Conservation (phyloP, 495 filamentous ascomycete species). For the Penicillium pulvis region DNA sequence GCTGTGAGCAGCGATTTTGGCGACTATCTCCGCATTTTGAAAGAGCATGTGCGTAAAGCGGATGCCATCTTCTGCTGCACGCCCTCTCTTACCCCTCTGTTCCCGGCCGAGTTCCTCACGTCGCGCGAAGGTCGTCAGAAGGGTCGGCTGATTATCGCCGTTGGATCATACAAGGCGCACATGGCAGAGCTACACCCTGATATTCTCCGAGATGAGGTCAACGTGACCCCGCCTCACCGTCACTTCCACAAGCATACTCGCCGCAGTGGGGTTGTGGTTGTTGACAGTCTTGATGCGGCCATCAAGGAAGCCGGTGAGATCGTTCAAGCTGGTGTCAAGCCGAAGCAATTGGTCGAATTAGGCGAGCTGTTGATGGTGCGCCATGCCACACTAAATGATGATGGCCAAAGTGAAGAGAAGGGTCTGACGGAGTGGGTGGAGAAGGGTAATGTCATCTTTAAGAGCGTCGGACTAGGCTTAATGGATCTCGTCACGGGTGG, state of each 20-base stretch:
- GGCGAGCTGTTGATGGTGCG: slow-evolving; percentile 82
- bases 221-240: slow-evolving; percentile 46
- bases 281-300: slow-evolving; percentile 79
- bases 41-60: slow-evolving; percentile 64
- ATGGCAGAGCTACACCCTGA: slow-evolving; percentile 87
- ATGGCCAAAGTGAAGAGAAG: slow-evolving; percentile 49
- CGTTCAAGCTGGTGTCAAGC: slow-evolving; percentile 70
- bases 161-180: slow-evolving; percentile 80
- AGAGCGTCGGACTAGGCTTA: slow-evolving; percentile 49
- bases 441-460: slow-evolving; percentile 71
- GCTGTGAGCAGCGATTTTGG: slow-evolving; percentile 70
- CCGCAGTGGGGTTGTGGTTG: slow-evolving; percentile 75
- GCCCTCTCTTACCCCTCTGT: slow-evolving; percentile 61
- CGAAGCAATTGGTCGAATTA: slow-evolving; percentile 78
- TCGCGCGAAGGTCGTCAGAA: slow-evolving; percentile 69
- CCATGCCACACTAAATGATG: slow-evolving; percentile 40
- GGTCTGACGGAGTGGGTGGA: slow-evolving; percentile 71
- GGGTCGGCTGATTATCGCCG: slow-evolving; percentile 74
- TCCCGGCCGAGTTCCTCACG: slow-evolving; percentile 65
- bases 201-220: slow-evolving; percentile 69
- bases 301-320: slow-evolving; percentile 88
- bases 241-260: slow-evolving; percentile 73
- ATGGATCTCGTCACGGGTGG: slow-evolving; percentile 66
- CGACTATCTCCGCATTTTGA: slow-evolving; percentile 68
- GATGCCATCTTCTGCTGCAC: slow-evolving; percentile 84